These are phyloP conservation scores for Ceriops zippeliana DNA, from an alignment of 345 rosid genomes.

Conservation along the genomic window DNA sequence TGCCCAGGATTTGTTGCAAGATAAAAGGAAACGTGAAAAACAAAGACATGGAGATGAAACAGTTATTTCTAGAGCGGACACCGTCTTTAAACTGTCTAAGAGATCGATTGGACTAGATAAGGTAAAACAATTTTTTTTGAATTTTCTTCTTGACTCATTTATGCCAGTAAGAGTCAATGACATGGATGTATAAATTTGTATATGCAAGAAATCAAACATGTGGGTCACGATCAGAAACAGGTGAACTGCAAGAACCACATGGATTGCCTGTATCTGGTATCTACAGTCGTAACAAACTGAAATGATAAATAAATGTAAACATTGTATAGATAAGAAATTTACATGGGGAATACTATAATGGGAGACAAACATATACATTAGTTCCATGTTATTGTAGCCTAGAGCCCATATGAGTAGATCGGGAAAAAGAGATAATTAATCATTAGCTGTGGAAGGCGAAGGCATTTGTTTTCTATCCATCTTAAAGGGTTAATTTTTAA, in stretches of 20 bases:
- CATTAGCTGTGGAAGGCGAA: too few species aligned
- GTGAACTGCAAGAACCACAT: constrained; percentile 28
- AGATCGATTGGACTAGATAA: constrained; percentile 19
- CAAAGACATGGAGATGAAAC: not conserved
- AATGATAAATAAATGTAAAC: not conserved
- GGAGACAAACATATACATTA: too few species aligned
- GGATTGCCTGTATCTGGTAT: constrained; percentile 21
- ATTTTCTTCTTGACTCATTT: not conserved
- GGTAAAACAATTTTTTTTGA: not conserved
- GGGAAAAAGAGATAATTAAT: too few species aligned
- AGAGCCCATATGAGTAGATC: too few species aligned
- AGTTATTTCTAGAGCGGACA: constrained; percentile 12
- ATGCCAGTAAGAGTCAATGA: not conserved
- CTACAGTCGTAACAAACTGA: not conserved
- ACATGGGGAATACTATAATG: not conserved
- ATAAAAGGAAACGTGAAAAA: constrained; percentile 4
- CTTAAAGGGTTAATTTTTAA: too few species aligned
- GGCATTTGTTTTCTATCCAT: too few species aligned
- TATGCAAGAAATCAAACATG: constrained; percentile 16
- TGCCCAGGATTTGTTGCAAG: not conserved
- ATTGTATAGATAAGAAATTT: not conserved
- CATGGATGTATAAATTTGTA: too few species aligned
- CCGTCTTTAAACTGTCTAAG: not conserved
- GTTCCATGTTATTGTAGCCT: too few species aligned
- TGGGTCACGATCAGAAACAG: constrained; percentile 25